Conservation (phyloP, 495 filamentous ascomycete genomes). For the Hypoxylon intermedium region DNA sequence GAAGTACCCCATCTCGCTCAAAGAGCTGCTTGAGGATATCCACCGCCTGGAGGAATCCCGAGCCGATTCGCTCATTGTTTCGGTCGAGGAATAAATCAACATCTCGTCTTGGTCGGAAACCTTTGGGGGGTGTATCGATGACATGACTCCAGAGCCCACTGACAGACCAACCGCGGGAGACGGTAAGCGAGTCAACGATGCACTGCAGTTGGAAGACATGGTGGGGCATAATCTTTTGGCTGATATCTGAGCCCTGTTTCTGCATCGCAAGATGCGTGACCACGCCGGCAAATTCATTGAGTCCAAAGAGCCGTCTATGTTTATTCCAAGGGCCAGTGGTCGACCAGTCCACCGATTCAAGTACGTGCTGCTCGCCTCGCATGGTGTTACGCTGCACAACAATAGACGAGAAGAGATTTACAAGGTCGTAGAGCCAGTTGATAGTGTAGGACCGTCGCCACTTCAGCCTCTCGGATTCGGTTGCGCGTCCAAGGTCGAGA, state of each 20-base stretch:
- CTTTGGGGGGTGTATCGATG: slow-evolving; percentile 35
- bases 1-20: slow-evolving; percentile 37
- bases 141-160: slow-evolving; percentile 43
- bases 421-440: slow-evolving; percentile 60
- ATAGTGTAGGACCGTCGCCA: slow-evolving; percentile 58
- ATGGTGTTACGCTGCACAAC: slow-evolving; percentile 49
- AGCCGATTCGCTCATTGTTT: slow-evolving; percentile 34
- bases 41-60: slow-evolving; percentile 34
- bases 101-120: slow-evolving; percentile 51
- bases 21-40: slow-evolving; percentile 40
- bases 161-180: slow-evolving; percentile 51
- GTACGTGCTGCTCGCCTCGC: slow-evolving; percentile 40
- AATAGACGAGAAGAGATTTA: slow-evolving; percentile 51
- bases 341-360: slow-evolving; percentile 45
- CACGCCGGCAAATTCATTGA: slow-evolving; percentile 49
- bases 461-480: slow-evolving; percentile 45
- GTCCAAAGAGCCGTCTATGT: slow-evolving; percentile 48
- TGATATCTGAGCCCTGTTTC: slow-evolving; percentile 48
- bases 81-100: slow-evolving; percentile 54
- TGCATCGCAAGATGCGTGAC: slow-evolving; percentile 52
- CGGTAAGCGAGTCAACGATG: slow-evolving; percentile 53
- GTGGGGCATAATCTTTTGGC: slow-evolving; percentile 50
- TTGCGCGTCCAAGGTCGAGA: slow-evolving; percentile 49
- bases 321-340: slow-evolving; percentile 38
- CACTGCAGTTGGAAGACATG: slow-evolving; percentile 58